phyloP scores from a whole-genome alignment of 345 rosid genomes.

The Citrus medica region DNA sequence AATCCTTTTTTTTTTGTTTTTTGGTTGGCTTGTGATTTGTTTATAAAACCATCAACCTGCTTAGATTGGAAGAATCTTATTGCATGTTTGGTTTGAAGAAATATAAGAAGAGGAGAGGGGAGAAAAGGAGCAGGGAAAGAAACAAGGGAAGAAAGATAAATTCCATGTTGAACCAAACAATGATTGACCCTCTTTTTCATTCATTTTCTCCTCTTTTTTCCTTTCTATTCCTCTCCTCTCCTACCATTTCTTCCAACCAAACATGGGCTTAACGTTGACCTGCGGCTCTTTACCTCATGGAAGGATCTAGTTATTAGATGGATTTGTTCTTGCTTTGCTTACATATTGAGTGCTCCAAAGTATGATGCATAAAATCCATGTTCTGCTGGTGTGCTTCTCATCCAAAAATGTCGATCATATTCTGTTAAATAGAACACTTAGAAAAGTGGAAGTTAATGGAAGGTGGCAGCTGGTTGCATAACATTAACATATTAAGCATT shows the following conservation, averaged over 20 bases:
- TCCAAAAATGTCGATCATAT: not conserved
- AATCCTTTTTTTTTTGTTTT: not conserved
- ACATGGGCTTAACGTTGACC: not conserved
- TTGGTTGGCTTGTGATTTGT: not conserved
- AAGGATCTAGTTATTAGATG: not conserved
- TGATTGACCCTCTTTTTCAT: too few species aligned
- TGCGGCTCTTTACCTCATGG: not conserved
- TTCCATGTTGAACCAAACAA: too few species aligned
- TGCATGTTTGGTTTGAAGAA: too few species aligned
- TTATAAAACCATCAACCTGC: not conserved
- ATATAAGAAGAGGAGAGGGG: too few species aligned
- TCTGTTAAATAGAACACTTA: not conserved
- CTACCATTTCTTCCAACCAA: too few species aligned
- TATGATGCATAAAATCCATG: not conserved
- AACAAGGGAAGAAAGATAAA: too few species aligned
- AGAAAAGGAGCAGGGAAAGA: too few species aligned
- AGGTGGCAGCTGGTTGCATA: not conserved
- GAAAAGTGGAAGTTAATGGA: not conserved
- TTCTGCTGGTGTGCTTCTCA: not conserved
- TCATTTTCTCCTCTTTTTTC: too few species aligned
- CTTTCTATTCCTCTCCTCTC: too few species aligned
- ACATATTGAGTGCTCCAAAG: not conserved
- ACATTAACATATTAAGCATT: slow-evolving; percentile 1
- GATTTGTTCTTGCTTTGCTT: slow-evolving; percentile 3
- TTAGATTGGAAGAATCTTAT: not conserved